phyloP scores from a whole-genome alignment of 176 grass and related monocot species.

The Microstegium vimineum region DNA sequence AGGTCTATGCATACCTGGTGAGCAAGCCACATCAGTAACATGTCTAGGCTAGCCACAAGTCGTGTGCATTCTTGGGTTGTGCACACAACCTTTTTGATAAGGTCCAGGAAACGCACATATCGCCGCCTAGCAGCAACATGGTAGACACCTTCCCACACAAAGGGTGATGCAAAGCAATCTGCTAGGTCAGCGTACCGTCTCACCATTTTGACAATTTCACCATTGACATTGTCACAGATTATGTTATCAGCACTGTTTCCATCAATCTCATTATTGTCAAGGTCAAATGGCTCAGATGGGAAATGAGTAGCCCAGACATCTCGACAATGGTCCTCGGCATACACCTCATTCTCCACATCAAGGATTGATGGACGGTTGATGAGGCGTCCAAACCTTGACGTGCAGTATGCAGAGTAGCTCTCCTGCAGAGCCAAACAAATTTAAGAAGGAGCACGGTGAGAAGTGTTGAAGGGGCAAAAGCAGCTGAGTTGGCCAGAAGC shows the following conservation, averaged over 20 bases:
- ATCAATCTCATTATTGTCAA: conserved; percentile 23
- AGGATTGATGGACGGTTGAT: conserved; percentile 65
- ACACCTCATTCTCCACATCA: conserved; percentile 78
- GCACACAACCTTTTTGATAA: conserved; percentile 35
- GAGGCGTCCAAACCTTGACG: conserved; percentile 60
- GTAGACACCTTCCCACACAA: conserved; percentile 65
- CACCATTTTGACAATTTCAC: conserved; percentile 41
- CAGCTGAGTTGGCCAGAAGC: background rate
- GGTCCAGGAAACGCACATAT: conserved; percentile 65
- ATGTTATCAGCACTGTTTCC: background rate
- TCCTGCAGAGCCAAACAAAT: conserved; percentile 26
- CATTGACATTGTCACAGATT: background rate
- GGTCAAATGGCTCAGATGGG: conserved; percentile 67
- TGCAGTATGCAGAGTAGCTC: conserved; percentile 59
- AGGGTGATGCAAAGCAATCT: conserved; percentile 46
- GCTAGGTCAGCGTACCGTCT: conserved; percentile 34
- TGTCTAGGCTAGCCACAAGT: conserved; percentile 70
- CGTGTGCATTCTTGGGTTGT: background rate
- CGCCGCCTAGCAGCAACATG: conserved; percentile 63
- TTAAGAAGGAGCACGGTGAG: background rate
- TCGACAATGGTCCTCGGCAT: conserved; percentile 52
- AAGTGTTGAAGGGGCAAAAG: background rate
- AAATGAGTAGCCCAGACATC: conserved; percentile 68
- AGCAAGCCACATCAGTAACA: conserved; percentile 84
- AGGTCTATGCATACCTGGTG: conserved; percentile 64